These are phyloP conservation scores for Lophium mytilinum DNA, from an alignment of 495 filamentous ascomycete genomes.

Conservation along the genomic window DNA sequence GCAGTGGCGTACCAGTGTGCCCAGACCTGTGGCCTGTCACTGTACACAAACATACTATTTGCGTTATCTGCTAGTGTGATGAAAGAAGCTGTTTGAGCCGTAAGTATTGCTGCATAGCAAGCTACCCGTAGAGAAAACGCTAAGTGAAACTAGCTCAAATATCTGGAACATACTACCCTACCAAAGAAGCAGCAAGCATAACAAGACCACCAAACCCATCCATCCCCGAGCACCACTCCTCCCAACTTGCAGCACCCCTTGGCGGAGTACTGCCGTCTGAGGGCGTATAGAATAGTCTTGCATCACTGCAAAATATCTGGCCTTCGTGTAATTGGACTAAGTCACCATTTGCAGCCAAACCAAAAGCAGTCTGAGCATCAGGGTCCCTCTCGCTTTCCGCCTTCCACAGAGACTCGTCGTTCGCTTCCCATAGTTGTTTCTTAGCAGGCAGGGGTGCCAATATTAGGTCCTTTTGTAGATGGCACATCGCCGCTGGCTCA, in stretches of 20 bases:
- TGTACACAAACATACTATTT: too few species aligned
- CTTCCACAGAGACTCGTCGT: slow-evolving; percentile 34
- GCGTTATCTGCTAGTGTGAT: too few species aligned
- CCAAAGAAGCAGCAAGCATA: slow-evolving; percentile 40
- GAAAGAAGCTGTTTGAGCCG: too few species aligned
- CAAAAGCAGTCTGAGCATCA: slow-evolving; percentile 28
- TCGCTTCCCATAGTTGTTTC: slow-evolving; percentile 44
- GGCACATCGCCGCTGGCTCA: slow-evolving; percentile 38
- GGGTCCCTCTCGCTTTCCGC: slow-evolving; percentile 26
- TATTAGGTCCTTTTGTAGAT: slow-evolving; percentile 32
- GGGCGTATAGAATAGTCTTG: slow-evolving; percentile 13
- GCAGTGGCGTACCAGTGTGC: too few species aligned
- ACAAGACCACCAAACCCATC: slow-evolving; percentile 38
- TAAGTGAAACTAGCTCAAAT: too few species aligned
- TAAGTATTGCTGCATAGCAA: too few species aligned
- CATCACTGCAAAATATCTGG: slow-evolving; percentile 21
- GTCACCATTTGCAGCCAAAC: slow-evolving; percentile 33
- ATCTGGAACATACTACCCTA: slow-evolving; percentile 1
- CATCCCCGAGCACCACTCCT: slow-evolving; percentile 42
- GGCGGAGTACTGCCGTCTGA: slow-evolving; percentile 6
- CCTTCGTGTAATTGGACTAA: slow-evolving; percentile 29
- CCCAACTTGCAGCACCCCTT: slow-evolving; percentile 30
- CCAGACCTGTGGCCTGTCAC: too few species aligned
- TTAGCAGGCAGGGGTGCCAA: slow-evolving; percentile 41
- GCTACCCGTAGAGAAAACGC: too few species aligned